Evolutionary conservation across 202 grass and related monocot genomes (phyloP).

Genomic region (Setaria italica): DNA sequence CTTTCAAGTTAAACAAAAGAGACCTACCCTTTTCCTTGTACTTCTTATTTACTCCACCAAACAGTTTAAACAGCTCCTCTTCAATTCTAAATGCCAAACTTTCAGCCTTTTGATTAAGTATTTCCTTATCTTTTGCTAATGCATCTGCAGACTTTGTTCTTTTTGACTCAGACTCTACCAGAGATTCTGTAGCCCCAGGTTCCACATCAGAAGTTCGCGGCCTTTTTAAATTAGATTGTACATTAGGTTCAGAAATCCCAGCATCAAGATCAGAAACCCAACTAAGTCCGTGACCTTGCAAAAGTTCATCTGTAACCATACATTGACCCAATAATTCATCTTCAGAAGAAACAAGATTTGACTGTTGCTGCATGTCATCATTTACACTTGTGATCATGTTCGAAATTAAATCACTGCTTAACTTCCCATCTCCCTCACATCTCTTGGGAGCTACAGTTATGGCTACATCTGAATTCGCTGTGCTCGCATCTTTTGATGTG

Average conservation of each 20-base stretch:
- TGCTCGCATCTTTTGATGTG: slow-evolving; percentile 42
- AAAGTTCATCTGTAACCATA: slow-evolving; percentile 77
- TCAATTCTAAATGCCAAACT: slow-evolving; percentile 86
- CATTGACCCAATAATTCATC: slow-evolving; percentile 61
- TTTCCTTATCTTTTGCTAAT: slow-evolving; percentile 33
- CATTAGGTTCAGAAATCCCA: slow-evolving; percentile 38
- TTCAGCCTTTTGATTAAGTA: slow-evolving; percentile 57
- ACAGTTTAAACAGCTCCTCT: slow-evolving; percentile 84
- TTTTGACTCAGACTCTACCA: slow-evolving; percentile 55
- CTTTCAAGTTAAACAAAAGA: slow-evolving; percentile 97
- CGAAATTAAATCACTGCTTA: slow-evolving; percentile 24
- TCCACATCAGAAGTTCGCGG: slow-evolving; percentile 52
- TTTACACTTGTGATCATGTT: slow-evolving; percentile 32
- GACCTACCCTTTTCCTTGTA: slow-evolving; percentile 98
- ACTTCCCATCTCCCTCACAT: slow-evolving; percentile 46
- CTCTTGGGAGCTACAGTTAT: slow-evolving; percentile 44
- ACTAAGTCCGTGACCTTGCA: slow-evolving; percentile 94
- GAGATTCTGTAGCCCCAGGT: slow-evolving; percentile 19
- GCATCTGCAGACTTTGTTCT: slow-evolving; percentile 58
- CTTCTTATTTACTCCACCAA: slow-evolving; percentile 97
- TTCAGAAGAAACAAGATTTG: slow-evolving; percentile 47
- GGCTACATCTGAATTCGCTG: slow-evolving; percentile 22
- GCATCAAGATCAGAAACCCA: slow-evolving; percentile 80
- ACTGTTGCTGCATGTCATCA: slow-evolving; percentile 47
- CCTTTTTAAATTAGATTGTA: slow-evolving; percentile 60